Evolutionary conservation across 202 grass and related monocot species (phyloP).

Genomic region (Schoenoplectus tabernaemontani): DNA sequence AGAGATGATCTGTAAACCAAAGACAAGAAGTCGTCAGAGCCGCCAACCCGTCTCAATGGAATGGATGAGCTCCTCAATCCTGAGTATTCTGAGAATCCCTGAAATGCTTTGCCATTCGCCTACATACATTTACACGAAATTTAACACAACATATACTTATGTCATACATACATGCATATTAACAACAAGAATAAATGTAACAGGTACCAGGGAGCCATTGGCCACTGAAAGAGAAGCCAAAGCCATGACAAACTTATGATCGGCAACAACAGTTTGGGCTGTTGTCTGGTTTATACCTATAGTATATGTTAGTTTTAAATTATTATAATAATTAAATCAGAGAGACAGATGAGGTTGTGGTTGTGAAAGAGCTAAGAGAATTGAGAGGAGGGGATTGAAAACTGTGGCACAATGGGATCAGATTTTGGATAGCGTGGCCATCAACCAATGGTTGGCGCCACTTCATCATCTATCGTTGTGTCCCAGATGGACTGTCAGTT

Average conservation of each 20-base stretch:
- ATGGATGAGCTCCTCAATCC: slow-evolving; percentile 52
- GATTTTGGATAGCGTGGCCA: slow-evolving; percentile 74
- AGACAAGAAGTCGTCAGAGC: slow-evolving; percentile 76
- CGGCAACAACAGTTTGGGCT: slow-evolving; percentile 21
- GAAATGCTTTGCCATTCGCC: slow-evolving; percentile 23
- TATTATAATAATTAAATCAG: slow-evolving; percentile 14
- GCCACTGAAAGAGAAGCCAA: slow-evolving; percentile 71
- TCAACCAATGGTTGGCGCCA: slow-evolving; percentile 40
- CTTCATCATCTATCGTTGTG: slow-evolving; percentile 6
- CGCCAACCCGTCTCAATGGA: slow-evolving; percentile 43
- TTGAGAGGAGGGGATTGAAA: slow-evolving; percentile 43
- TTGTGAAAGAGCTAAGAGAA: slow-evolving; percentile 21
- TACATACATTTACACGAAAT: background rate
- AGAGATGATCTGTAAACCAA: slow-evolving; percentile 55
- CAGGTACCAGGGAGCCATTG: slow-evolving; percentile 38
- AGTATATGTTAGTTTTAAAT: slow-evolving; percentile 13
- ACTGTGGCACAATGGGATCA: slow-evolving; percentile 37
- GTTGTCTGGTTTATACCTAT: slow-evolving; percentile 13
- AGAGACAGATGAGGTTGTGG: slow-evolving; percentile 26
- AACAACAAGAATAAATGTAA: background rate
- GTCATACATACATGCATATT: background rate
- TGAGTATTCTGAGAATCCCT: slow-evolving; percentile 36
- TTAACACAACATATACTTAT: background rate
- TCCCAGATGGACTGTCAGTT: background rate
- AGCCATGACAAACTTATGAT: slow-evolving; percentile 33